Evolutionary conservation across 257 asterid genomes (phyloP).

Genomic region (Fraxinus anomala): DNA sequence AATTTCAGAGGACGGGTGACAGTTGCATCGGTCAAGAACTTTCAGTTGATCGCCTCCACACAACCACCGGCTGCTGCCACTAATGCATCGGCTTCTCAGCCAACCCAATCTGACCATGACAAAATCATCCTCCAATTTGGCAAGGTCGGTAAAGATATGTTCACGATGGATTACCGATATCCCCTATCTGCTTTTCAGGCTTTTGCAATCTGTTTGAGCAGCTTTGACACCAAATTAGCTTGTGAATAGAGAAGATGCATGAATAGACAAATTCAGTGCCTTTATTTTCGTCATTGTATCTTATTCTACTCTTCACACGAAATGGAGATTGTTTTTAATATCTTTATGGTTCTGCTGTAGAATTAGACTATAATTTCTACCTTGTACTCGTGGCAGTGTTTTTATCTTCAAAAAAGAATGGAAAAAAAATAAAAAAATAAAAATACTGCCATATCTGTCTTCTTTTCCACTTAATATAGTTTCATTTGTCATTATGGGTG

Average conservation of each 20-base stretch:
- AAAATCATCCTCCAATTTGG: constrained; percentile 69
- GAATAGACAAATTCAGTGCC: neutral
- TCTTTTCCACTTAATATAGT: too few species aligned
- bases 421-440: too few species aligned
- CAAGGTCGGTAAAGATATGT: constrained; percentile 68
- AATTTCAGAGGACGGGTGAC: constrained; percentile 75
- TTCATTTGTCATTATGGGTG: too few species aligned
- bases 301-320: constrained; percentile 5
- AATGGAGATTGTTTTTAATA: neutral
- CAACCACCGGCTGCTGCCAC: constrained; percentile 29
- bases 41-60: constrained; percentile 58
- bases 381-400: neutral
- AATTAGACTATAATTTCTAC: neutral
- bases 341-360: neutral
- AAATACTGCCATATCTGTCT: too few species aligned
- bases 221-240: constrained; percentile 79
- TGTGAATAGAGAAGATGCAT: constrained; percentile 46
- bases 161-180: constrained; percentile 72
- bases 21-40: constrained; percentile 69
- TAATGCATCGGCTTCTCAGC: constrained; percentile 35
- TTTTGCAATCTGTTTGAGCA: constrained; percentile 71
- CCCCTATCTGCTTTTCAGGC: constrained; percentile 78
- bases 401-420: neutral
- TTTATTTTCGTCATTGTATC: constrained; percentile 16
- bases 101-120: constrained; percentile 48